These are phyloP conservation scores for Boletus reticuloceps DNA, from an alignment of 768 basidiomycete species.

Conservation along the genomic window DNA sequence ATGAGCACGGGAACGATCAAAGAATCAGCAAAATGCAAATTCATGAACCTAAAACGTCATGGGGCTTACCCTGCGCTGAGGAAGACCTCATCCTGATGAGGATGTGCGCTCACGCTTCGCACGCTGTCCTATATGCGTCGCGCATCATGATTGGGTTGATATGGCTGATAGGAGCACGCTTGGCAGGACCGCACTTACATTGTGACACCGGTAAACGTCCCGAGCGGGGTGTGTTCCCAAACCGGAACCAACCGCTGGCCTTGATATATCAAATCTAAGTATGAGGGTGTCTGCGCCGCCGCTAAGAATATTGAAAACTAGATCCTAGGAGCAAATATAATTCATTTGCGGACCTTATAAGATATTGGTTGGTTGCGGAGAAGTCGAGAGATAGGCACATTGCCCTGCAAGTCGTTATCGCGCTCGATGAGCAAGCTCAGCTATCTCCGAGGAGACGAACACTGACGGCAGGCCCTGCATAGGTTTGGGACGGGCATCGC, in stretches of 20 bases:
- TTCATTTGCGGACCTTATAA: constrained; percentile 56
- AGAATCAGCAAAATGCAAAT: constrained; percentile 15
- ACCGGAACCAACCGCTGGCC: constrained; percentile 24
- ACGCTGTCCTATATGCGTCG: constrained; percentile 53
- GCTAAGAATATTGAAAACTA: constrained; percentile 31
- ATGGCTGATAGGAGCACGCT: constrained; percentile 19
- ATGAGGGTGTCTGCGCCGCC: constrained; percentile 54
- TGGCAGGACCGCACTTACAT: constrained; percentile 20
- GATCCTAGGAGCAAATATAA: constrained; percentile 12
- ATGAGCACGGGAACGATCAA: constrained; percentile 15
- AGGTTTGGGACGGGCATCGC: constrained; percentile 37
- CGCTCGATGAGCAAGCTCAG: constrained; percentile 4
- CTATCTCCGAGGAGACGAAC: constrained; percentile 27
- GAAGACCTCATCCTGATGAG: constrained; percentile 64
- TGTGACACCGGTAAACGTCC: constrained; percentile 32
- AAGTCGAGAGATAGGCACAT: constrained; percentile 71
- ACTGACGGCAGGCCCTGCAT: constrained; percentile 44
- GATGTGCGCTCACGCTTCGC: constrained; percentile 62
- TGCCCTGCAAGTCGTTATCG: constrained; percentile 45
- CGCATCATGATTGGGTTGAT: constrained; percentile 13
- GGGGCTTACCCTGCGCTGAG: constrained; percentile 60
- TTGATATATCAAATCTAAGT: constrained; percentile 52
- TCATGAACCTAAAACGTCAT: constrained; percentile 12
- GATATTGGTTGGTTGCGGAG: constrained; percentile 59
- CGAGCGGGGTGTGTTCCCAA: constrained; percentile 14